A percentile compares a stretch with the other conserved stretches of the same genome.
These are phyloP conservation scores for Gaeumannomyces sp. DNA, from an alignment of 2,329 filamentous ascomycete genomes.

Conservation along the genomic window DNA sequence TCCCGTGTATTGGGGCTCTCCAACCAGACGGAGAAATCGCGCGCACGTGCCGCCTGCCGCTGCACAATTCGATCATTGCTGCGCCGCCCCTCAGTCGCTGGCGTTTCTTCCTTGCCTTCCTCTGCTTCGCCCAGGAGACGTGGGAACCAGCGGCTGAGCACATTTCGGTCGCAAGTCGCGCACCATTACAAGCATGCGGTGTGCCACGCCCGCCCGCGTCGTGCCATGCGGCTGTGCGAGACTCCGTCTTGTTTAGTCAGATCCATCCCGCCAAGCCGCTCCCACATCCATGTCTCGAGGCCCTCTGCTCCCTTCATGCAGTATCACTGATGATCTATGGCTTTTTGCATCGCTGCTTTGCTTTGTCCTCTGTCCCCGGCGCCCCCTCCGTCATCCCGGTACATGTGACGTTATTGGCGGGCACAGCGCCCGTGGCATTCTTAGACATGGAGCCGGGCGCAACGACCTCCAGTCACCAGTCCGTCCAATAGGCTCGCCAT, in stretches of 20 bases:
- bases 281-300: background rate
- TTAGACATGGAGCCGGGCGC: background rate
- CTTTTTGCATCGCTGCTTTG: background rate
- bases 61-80: background rate
- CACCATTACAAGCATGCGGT: background rate
- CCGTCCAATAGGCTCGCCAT: background rate
- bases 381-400: background rate
- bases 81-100: too few relatives aligned
- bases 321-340: background rate
- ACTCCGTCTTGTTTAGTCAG: background rate
- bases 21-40: too few relatives aligned
- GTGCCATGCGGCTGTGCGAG: background rate
- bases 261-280: background rate
- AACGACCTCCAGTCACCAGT: background rate
- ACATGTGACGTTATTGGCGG: background rate
- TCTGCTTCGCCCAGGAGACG: background rate
- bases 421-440: background rate
- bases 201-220: too few relatives aligned
- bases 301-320: background rate
- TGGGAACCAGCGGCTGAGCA: background rate
- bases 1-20: background rate
- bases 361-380: background rate
- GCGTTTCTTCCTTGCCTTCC: background rate
- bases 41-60: background rate
- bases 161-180: background rate